Evolutionary conservation across 1,284 basidiomycete species (phyloP).

Genomic region (Apiotrichum sp.): DNA sequence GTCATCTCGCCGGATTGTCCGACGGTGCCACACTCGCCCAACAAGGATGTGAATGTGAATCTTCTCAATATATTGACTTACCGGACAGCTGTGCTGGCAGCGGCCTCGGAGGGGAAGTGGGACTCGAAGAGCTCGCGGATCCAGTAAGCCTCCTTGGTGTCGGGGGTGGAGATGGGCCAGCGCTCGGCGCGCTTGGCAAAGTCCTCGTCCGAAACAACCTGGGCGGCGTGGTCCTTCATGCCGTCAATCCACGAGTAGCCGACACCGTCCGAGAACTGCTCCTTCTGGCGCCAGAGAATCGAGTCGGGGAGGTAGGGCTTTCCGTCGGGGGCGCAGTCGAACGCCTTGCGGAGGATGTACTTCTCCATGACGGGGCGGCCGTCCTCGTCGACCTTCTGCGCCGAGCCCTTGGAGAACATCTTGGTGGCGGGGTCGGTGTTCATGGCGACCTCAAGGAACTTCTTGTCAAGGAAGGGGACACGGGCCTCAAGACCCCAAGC

Average conservation of each 20-base stretch:
- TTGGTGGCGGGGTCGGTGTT: slow-evolving; percentile 83
- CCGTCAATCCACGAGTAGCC: slow-evolving; percentile 99
- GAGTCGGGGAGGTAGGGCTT: slow-evolving; percentile 90
- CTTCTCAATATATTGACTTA: too few species aligned
- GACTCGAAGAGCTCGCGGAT: slow-evolving; percentile 91
- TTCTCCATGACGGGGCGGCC: slow-evolving; percentile 91
- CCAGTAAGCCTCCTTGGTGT: slow-evolving; percentile 96
- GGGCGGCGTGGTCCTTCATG: slow-evolving; percentile 82
- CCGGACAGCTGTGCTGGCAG: slow-evolving; percentile 78
- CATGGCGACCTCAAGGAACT: slow-evolving; percentile 92
- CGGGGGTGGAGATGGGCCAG: slow-evolving; percentile 77
- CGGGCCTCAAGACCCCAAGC: slow-evolving; percentile 99
- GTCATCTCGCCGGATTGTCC: too few species aligned
- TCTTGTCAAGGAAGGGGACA: slow-evolving; percentile 97
- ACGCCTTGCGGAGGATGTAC: slow-evolving; percentile 97
- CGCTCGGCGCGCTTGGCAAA: slow-evolving; percentile 69
- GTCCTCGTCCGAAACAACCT: slow-evolving; percentile 70
- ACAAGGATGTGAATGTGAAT: too few species aligned
- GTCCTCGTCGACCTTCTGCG: slow-evolving; percentile 72
- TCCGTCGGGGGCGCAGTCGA: slow-evolving; percentile 74
- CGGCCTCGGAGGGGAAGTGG: slow-evolving; percentile 76
- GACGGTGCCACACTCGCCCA: too few species aligned
- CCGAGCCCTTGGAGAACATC: slow-evolving; percentile 77
- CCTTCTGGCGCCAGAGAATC: slow-evolving; percentile 98
- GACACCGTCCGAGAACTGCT: slow-evolving; percentile 98